These are phyloP conservation scores for Clitopilus hobsonii DNA, from an alignment of 768 basidiomycete genomes.

Conservation along the genomic window DNA sequence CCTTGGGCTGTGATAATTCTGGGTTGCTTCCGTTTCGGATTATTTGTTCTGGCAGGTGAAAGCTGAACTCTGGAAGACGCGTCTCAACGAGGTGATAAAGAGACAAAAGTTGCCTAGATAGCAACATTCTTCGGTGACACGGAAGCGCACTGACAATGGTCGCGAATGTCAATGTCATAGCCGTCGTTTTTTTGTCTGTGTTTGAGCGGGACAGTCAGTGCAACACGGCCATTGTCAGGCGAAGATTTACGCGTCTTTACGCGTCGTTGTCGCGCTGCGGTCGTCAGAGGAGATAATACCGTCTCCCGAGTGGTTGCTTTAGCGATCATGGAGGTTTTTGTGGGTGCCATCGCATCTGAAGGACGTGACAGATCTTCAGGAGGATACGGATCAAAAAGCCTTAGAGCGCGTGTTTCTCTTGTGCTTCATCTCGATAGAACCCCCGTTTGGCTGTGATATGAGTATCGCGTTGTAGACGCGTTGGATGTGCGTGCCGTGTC, in stretches of 20 bases:
- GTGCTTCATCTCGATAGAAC: neutral
- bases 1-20: too few relatives aligned
- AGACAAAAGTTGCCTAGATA: too few relatives aligned
- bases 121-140: neutral
- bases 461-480: neutral
- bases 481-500: neutral
- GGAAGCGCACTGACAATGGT: neutral
- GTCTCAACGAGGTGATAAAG: neutral
- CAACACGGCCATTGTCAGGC: neutral
- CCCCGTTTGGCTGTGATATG: neutral
- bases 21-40: neutral
- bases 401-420: neutral
- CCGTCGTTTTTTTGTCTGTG: neutral
- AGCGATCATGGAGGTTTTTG: neutral
- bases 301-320: neutral
- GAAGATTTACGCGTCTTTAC: neutral
- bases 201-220: neutral
- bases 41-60: too few relatives aligned
- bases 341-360: neutral
- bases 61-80: neutral
- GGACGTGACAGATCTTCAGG: neutral
- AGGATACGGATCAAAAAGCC: neutral
- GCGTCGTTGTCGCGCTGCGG: neutral
- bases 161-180: neutral
- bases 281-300: neutral